Conservation (phyloP, 2,329 filamentous ascomycete species). For the Colletotrichum limetticola region DNA sequence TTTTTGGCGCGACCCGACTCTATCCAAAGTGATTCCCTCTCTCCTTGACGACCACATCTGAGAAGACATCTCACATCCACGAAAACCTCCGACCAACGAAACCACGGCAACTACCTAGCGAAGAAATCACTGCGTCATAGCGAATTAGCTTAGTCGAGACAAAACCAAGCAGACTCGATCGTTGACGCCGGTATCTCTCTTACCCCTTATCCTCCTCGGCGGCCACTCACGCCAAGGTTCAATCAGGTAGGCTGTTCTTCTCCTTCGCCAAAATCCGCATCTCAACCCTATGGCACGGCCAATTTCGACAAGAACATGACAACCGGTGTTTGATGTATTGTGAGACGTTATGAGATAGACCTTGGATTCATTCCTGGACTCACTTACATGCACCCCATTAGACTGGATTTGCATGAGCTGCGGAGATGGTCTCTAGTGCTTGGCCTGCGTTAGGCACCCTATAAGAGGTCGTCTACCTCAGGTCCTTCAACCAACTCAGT, state of each 20-base stretch:
- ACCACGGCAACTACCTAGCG: not conserved
- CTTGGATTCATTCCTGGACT: not conserved
- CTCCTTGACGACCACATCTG: slow-evolving; percentile 21
- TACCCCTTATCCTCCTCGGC: slow-evolving; percentile 13
- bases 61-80: slow-evolving; percentile 7
- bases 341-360: not conserved
- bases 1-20: slow-evolving; percentile 26
- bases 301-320: not conserved
- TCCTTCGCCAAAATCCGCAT: not conserved
- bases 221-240: slow-evolving; percentile 5
- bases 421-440: not conserved
- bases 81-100: not conserved
- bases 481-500: not conserved
- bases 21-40: slow-evolving; percentile 22
- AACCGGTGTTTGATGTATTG: not conserved
- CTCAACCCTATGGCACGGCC: not conserved
- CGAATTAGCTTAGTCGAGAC: not conserved
- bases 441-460: not conserved
- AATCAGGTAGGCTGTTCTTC: slow-evolving; percentile 1
- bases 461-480: not conserved
- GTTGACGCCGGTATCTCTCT: not conserved
- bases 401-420: not conserved
- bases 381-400: not conserved
- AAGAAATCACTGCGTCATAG: not conserved
- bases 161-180: not conserved